Base-by-base conservation (phyloP, 2,329 filamentous ascomycete species). In the Paraconiothyrium brasiliense region DNA sequence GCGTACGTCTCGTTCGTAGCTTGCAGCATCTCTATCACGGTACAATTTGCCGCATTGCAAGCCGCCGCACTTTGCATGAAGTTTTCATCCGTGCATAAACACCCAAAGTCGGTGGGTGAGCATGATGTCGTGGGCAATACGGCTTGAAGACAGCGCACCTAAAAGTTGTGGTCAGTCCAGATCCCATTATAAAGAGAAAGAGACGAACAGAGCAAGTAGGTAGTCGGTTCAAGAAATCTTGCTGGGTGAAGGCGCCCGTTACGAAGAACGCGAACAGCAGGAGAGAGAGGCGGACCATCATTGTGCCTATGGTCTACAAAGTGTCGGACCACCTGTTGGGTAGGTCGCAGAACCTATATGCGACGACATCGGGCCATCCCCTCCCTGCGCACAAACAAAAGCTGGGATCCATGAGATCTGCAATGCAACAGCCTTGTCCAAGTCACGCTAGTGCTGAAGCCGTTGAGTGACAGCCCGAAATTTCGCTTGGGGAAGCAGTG, bases 1-100 rank as follows among this genome's bases (percentile, higher is more conserved):
- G 70, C 68, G 41, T 71, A 73, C 0, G 71, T 71, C 54, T 68
- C 60, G 57, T 72, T 72, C 4, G 68, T 69, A 8, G 70, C 56
- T 59, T 65, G 63, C 30, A 76, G 55, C 35, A 66, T 62, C 2
- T 75, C 68, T 24, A 75, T 61, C 9, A 76, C 68, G 5, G 72
- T 68, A 54, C 74, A 77, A 30, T 73, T 75, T 50, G 60, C 68
- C 7, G 69, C 54, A 58, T 70, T 75, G 58, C 73, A 77, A 30
- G 58, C 60, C n/a, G 60, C 62, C 11, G 68, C 65, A 39, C 65
- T 56, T 13, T 47, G 59, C 62, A 72, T 66, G 56, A 76, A 73
- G 9, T 55, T 49, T 22, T 22, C 43, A 57, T 77, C 71, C 5
- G 63, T 46, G 61, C 74, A 77, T 14, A 77, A 67, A 54, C 73